Base-by-base conservation (phyloP, 305 asterid genomes). In the Rubia peregrina region DNA sequence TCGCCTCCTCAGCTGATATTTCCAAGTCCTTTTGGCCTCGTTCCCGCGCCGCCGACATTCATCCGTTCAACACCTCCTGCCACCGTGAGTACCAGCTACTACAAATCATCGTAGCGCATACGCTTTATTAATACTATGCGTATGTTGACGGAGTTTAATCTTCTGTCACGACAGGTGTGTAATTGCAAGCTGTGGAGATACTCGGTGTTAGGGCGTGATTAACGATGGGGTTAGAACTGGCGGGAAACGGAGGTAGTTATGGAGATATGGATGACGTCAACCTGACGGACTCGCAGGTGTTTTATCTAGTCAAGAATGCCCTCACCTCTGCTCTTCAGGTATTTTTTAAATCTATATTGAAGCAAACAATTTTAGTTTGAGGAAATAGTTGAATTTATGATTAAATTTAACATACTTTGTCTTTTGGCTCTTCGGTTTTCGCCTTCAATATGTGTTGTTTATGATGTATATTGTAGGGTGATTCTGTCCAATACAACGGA, bases 321-420 rank as follows among this genome's bases (percentile, higher is more conserved):
- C 92, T 92, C 38, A 84, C 72, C 78, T 77, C 86, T 72, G 90
- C 81, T 70, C 24, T 78, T 19, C 76, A 83, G 96, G 97, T 91
- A 71, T 8, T 22, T 7, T 8, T 40, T 38, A 30, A 30, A 30
- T 30, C 3, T 30, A 30, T 30, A 6, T 51, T 60, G 22, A 30
- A 43, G 19, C 8, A 49, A 5, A 14, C 1, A 5, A 14, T 14
- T 13, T 46, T 46, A 11, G 51, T 14, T 11, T 4, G 33, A 30
- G 33, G 33, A 3, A 30, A 13, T 49, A 7, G 53, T 16, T 48
- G 12, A 11, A 13, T 49, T 49, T 51, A 17, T 6, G 8, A 4
- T 7, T 51, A 56, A 56, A 21, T 56, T 19, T 0, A 21, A 26
- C n/a, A 9, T 56, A 7, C 17, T 49, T 17, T 51, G 3, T 21